These are phyloP conservation scores for Leptographium radiaticola DNA, from an alignment of 2,329 filamentous ascomycete species.

Conservation along the genomic window DNA sequence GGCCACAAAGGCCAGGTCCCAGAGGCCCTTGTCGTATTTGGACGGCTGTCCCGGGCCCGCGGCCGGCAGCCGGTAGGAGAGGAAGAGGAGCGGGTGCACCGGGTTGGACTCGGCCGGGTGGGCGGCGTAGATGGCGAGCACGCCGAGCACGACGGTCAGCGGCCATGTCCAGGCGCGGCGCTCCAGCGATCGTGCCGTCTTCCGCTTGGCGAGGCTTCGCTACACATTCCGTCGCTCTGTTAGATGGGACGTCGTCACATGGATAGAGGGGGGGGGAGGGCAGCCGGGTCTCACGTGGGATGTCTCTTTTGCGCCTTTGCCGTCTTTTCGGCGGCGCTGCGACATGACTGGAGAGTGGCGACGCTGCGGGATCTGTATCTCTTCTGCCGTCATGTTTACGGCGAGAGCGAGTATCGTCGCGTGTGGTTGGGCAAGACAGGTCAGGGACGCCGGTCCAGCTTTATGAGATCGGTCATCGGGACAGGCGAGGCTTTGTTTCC, in stretches of 20 bases:
- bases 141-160: constrained; percentile 49
- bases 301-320: not conserved
- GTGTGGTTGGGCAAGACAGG: not conserved
- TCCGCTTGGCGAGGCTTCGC: constrained; percentile 32
- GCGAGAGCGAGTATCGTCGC: not conserved
- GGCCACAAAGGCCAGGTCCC: constrained; percentile 72
- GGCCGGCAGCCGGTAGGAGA: constrained; percentile 64
- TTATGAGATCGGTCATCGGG: not conserved
- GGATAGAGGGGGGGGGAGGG: not conserved
- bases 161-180: constrained; percentile 52
- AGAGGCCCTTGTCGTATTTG: constrained; percentile 77
- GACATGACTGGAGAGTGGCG: not conserved
- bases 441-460: not conserved
- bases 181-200: constrained; percentile 38
- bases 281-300: not conserved
- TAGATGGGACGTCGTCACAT: not conserved
- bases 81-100: constrained; percentile 69
- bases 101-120: constrained; percentile 70
- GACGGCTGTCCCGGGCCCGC: constrained; percentile 28
- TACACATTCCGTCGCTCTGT: not conserved
- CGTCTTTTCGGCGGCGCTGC: not conserved
- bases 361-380: not conserved
- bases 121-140: constrained; percentile 56
- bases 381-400: not conserved
- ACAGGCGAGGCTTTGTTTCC: not conserved